A percentile compares a stretch with the other conserved stretches of the same genome.
phyloP scores from a whole-genome alignment of 2,329 filamentous ascomycete genomes.

The Aspergillaceae sp. region DNA sequence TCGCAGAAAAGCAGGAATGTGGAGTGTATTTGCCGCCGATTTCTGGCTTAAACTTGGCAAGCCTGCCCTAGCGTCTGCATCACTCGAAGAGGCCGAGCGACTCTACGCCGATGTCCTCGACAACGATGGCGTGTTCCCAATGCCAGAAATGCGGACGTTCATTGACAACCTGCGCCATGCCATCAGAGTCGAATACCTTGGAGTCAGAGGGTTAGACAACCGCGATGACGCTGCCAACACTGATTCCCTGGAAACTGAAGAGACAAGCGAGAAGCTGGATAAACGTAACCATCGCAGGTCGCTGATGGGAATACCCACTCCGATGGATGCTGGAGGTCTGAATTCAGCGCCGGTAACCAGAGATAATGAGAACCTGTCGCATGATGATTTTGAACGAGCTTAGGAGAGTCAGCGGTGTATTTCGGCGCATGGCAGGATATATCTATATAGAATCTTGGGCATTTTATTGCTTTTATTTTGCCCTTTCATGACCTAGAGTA shows the following conservation, averaged over 20 bases:
- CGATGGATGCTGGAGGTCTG: constrained; percentile 48
- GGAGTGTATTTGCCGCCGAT: constrained; percentile 75
- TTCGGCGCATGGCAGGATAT: constrained; percentile 12
- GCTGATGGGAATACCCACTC: constrained; percentile 40
- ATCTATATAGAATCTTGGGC: constrained; percentile 14
- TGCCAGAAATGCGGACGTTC: constrained; percentile 45
- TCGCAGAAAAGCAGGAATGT: constrained; percentile 77
- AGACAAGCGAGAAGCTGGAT: constrained; percentile 49
- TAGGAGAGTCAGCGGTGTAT: constrained; percentile 2
- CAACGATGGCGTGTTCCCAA: constrained; percentile 35
- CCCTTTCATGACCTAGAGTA: background rate
- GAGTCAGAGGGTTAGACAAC: constrained; percentile 33
- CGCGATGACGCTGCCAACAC: constrained; percentile 19
- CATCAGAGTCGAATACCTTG: constrained; percentile 36
- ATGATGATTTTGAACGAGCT: constrained; percentile 43
- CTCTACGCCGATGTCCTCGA: constrained; percentile 42
- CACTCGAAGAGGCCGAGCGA: constrained; percentile 59
- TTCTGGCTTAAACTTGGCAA: constrained; percentile 73
- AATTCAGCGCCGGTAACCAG: constrained; percentile 23
- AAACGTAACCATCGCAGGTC: constrained; percentile 48
- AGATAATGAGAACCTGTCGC: constrained; percentile 25
- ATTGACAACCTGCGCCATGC: constrained; percentile 36
- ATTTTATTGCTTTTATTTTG: constrained; percentile 4
- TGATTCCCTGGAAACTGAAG: constrained; percentile 22
- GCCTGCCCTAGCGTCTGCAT: constrained; percentile 66